Percentiles rank a stretch among this genome's conserved stretches.
Evolutionary conservation across 129 eudicot species (phyloP).

Genomic region (Smallanthus sonchifolius): DNA sequence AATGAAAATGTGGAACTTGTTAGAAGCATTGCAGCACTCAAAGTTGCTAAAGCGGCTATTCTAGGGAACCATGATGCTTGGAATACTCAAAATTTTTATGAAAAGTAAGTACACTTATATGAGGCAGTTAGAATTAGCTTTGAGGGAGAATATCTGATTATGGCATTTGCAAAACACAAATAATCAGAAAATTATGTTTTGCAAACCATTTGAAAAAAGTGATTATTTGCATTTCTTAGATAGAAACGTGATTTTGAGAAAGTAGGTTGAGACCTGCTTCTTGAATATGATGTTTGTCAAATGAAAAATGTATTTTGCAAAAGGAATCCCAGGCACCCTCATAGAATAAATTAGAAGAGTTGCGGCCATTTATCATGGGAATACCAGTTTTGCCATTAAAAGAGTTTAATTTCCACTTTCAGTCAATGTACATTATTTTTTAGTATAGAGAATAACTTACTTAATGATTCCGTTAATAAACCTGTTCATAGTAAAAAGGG

Average conservation of each 20-base stretch:
- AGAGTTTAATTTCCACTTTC: neutral
- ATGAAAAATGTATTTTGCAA: neutral
- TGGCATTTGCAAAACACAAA: neutral
- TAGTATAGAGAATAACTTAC: neutral
- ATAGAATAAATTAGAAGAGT: neutral
- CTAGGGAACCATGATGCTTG: slow-evolving; percentile 94
- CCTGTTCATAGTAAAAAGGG: neutral
- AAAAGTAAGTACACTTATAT: slow-evolving; percentile 41
- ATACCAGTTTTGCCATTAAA: neutral
- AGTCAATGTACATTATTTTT: neutral
- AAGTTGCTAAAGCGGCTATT: slow-evolving; percentile 64
- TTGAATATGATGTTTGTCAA: neutral
- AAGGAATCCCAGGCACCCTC: neutral
- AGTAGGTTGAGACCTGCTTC: neutral
- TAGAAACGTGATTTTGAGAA: neutral
- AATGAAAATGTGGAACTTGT: slow-evolving; percentile 85
- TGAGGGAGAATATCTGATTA: neutral
- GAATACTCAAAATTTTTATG: slow-evolving; percentile 57
- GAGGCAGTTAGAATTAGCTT: neutral
- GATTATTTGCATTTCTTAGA: neutral
- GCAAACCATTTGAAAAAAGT: neutral
- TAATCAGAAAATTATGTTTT: neutral
- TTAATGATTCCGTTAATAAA: neutral
- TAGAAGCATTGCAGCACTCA: slow-evolving; percentile 69
- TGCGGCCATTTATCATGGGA: neutral